Conservation (phyloP, 345 rosid species). For the Gossypium raimondii region DNA sequence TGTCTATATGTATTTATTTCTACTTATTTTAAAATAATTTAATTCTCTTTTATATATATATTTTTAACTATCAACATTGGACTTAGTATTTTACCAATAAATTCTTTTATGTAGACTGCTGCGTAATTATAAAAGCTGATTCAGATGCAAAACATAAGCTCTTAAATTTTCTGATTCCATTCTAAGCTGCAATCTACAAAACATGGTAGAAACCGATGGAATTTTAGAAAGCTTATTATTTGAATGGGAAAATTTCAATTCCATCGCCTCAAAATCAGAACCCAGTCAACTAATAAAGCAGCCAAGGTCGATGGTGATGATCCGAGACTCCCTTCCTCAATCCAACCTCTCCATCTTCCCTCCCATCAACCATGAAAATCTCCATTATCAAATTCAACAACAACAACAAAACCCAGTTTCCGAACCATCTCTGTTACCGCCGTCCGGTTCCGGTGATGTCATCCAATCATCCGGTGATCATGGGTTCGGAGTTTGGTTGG, state of each 20-base stretch:
- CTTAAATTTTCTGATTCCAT: not conserved
- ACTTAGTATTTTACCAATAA: too few species aligned
- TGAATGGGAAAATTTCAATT: not conserved
- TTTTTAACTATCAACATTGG: too few species aligned
- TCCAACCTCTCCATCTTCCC: constrained; percentile 40
- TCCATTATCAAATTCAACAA: constrained; percentile 22
- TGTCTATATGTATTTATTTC: too few species aligned
- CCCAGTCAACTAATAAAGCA: constrained; percentile 7
- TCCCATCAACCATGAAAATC: constrained; percentile 52
- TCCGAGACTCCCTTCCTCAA: constrained; percentile 32
- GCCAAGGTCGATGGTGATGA: constrained; percentile 33
- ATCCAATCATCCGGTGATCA: not conserved
- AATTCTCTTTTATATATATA: too few species aligned
- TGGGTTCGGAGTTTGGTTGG: constrained; percentile 27
- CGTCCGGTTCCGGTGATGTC: constrained; percentile 20
- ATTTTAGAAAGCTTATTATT: constrained; percentile 3
- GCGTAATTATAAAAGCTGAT: not conserved
- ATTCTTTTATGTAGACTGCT: too few species aligned
- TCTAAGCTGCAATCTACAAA: not conserved
- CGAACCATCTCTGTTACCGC: not conserved
- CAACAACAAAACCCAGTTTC: constrained; percentile 4
- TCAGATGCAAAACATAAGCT: not conserved
- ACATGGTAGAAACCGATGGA: not conserved
- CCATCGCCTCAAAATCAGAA: not conserved
- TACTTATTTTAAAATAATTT: too few species aligned